Evolutionary conservation across 2,329 filamentous ascomycete genomes (phyloP).

Genomic region (Setomelanomma holmii): DNA sequence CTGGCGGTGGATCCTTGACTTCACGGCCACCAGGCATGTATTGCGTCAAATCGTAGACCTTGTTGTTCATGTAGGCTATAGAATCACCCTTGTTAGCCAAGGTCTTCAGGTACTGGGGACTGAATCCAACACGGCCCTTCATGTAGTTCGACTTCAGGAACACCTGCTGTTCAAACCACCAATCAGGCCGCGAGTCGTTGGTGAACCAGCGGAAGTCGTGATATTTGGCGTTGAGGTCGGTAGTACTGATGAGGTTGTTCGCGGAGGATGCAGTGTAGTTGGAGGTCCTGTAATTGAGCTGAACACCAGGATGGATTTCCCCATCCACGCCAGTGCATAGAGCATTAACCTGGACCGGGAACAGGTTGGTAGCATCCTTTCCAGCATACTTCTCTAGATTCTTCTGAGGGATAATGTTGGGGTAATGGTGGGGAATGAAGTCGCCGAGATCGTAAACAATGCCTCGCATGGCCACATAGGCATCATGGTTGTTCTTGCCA

Average conservation of each 20-base stretch:
- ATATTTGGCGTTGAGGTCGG: conserved; percentile 78
- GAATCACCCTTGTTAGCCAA: conserved; percentile 70
- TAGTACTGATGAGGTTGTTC: conserved; percentile 67
- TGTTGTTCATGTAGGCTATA: conserved; percentile 79
- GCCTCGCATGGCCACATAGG: conserved; percentile 85
- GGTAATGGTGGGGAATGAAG: conserved; percentile 82
- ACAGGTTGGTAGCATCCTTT: conserved; percentile 83
- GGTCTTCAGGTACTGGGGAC: conserved; percentile 74
- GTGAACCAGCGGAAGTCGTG: conserved; percentile 91
- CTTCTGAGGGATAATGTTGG: conserved; percentile 66
- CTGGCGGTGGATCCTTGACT: conserved; percentile 60
- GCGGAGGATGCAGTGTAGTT: conserved; percentile 71
- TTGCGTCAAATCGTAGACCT: conserved; percentile 87
- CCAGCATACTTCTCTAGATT: conserved; percentile 82
- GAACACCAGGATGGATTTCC: conserved; percentile 73
- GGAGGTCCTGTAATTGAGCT: conserved; percentile 79
- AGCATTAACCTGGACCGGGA: conserved; percentile 92
- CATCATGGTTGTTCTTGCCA: conserved; percentile 69
- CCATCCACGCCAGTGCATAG: conserved; percentile 82
- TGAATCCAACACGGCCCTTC: conserved; percentile 88
- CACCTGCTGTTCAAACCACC: conserved; percentile 90
- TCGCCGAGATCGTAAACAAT: conserved; percentile 82
- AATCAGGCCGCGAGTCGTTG: conserved; percentile 83
- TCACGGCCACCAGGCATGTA: conserved; percentile 80
- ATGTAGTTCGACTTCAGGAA: conserved; percentile 79